These are phyloP conservation scores for Sugiyamaella japonica DNA, from an alignment of 1,139 yeast species.

Conservation along the genomic window DNA sequence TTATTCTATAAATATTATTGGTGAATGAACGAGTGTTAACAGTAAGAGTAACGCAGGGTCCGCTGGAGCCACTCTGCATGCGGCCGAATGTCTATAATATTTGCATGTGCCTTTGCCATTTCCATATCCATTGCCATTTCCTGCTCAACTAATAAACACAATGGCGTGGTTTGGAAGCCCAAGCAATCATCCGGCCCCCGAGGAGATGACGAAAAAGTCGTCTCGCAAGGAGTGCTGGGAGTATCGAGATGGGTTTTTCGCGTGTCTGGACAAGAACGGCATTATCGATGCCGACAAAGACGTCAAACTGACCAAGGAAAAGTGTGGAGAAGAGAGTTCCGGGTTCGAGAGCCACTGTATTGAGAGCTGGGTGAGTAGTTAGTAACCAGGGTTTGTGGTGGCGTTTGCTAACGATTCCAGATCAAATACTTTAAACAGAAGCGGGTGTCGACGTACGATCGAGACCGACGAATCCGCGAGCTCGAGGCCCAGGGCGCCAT, in stretches of 20 bases:
- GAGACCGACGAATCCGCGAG: conserved; percentile 52
- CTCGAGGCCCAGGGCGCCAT: conserved; percentile 55
- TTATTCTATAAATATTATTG: no score
- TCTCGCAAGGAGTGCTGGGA: conserved; percentile 67
- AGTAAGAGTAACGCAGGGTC: no score
- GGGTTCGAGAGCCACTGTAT: conserved; percentile 57
- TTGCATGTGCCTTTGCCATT: not conserved
- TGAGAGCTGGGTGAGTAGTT: conserved; percentile 55
- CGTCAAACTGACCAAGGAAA: conserved; percentile 32
- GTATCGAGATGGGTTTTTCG: conserved; percentile 58
- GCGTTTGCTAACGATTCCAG: conserved; percentile 21
- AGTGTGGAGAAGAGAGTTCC: conserved; percentile 50
- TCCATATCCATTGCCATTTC: not conserved
- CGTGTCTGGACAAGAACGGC: conserved; percentile 55
- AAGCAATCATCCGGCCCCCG: conserved; percentile 34
- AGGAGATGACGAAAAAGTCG: conserved; percentile 51
- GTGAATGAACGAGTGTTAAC: no score
- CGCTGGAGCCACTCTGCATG: not conserved
- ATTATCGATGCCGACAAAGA: conserved; percentile 48
- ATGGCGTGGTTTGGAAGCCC: conserved; percentile 43
- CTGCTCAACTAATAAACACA: not conserved
- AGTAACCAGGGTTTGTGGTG: not conserved
- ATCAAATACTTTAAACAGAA: conserved; percentile 64
- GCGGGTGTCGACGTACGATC: conserved; percentile 57
- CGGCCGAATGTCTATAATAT: not conserved